Evolutionary conservation across 257 asterid species (phyloP).

Genomic region (Solanum verrucosum): DNA sequence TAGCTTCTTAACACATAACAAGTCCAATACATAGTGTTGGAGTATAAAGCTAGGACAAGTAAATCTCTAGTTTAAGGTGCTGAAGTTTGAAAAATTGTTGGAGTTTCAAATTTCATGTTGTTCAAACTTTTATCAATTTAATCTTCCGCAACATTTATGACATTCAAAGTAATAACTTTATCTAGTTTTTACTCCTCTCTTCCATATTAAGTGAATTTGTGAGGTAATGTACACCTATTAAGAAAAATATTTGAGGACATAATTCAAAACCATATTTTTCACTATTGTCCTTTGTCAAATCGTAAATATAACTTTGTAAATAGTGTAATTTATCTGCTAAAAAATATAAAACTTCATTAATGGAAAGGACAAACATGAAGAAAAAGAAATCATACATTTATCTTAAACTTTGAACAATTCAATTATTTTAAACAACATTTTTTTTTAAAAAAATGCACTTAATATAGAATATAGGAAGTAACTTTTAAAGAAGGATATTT

Average conservation of each 20-base stretch:
- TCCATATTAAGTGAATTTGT: background rate
- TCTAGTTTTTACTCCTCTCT: background rate
- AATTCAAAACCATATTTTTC: too few relatives aligned
- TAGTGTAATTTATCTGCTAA: fast-evolving
- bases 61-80: background rate
- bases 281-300: too few relatives aligned
- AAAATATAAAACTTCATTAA: background rate
- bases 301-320: background rate
- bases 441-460: background rate
- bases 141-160: background rate
- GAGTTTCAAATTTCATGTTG: fast-evolving
- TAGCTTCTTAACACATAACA: background rate
- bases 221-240: background rate
- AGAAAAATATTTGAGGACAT: background rate
- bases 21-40: background rate
- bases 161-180: background rate
- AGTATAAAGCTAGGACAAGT: background rate
- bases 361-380: too few relatives aligned
- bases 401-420: too few relatives aligned
- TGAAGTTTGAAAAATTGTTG: background rate
- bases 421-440: too few relatives aligned
- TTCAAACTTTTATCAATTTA: background rate
- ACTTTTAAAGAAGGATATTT: background rate
- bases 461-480: background rate
- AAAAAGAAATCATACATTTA: too few relatives aligned